Base-by-base conservation (phyloP, 2,329 filamentous ascomycete genomes). In the Aspergillus ochraceus region DNA sequence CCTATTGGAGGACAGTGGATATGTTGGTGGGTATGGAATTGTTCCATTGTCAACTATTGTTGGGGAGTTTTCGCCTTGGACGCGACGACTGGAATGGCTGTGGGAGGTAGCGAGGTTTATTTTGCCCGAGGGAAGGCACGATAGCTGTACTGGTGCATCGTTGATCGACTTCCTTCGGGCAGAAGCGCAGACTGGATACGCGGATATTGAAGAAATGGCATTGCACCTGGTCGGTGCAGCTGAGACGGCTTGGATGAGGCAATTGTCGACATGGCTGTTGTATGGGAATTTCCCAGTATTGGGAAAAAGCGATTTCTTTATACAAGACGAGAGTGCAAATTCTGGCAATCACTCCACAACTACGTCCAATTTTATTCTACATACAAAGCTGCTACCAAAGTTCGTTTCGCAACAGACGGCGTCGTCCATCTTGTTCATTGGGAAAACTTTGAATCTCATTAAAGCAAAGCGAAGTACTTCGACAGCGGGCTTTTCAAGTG, bases 21-120 rank as follows among this genome's bases (percentile, higher is more conserved):
- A 91, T 60, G 94, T 98, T 1, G 94, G 94, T 47, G 94, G 91
- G 1, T 97, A 97, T 74, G 90, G 94, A 62, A 96, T 97, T 63
- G 94, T 98, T 22, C 94, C 95, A 2, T 78, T 99, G 67, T 96
- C 95, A 53, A 89, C 88, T 1, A 84, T 98, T 20, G 87, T 96
- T 29, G 85, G 84, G 5, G 90, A 95, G 70, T 97, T 98, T 70
- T 87, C 89, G n/a, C 89, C 86, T 49, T 98, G 94, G 94, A 90
- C 85, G 51, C 85, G 91, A 67, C 83, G 88, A 39, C 85, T 98
- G 81, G 88, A 93, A 68, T 98, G 94, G 92, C 82, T 97, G 20
- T 91, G 89, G 87, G 83, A 86, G 32, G 78, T 93, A 52, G 84
- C 86, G 36, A 83, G 85, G 66, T 91, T 90, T 66, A 90, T 97